Evolutionary conservation across 306 rosid species (phyloP).

Genomic region (Acacia crassicarpa): DNA sequence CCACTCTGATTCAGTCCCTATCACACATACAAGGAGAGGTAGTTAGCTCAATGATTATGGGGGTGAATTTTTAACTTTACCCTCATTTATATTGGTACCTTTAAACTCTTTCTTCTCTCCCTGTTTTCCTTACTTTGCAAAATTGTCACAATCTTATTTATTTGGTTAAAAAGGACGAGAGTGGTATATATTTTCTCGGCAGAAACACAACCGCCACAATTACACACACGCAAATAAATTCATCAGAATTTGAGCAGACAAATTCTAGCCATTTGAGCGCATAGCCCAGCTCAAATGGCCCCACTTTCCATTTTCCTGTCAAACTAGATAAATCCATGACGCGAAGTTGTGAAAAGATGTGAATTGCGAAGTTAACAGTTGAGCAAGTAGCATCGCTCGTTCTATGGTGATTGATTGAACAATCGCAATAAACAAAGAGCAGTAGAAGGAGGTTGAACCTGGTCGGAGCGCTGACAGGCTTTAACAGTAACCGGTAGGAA

Average conservation of each 20-base stretch:
- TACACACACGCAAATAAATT: background rate
- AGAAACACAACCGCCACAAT: background rate
- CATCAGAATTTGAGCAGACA: background rate
- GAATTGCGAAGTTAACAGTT: background rate
- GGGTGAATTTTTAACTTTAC: no score
- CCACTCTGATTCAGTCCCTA: no score
- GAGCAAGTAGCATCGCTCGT: background rate
- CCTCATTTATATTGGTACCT: no score
- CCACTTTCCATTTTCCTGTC: background rate
- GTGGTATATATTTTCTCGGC: background rate
- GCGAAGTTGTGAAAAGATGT: background rate
- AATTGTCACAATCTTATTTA: no score
- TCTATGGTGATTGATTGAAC: background rate
- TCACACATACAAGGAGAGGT: no score
- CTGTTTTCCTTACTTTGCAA: no score
- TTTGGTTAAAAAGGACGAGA: no score
- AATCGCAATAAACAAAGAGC: background rate
- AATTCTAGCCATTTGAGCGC: background rate
- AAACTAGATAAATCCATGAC: background rate
- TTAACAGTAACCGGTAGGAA: constrained; percentile 40
- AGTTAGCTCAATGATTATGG: no score
- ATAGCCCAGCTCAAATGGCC: background rate
- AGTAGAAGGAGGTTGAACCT: constrained; percentile 44
- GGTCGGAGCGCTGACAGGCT: constrained; percentile 51
- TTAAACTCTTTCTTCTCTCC: no score